A percentile compares a stretch with the other conserved stretches of the same genome.
These are phyloP conservation scores for Candida loeiensis DNA, from an alignment of 805 yeast genomes.

Conservation along the genomic window DNA sequence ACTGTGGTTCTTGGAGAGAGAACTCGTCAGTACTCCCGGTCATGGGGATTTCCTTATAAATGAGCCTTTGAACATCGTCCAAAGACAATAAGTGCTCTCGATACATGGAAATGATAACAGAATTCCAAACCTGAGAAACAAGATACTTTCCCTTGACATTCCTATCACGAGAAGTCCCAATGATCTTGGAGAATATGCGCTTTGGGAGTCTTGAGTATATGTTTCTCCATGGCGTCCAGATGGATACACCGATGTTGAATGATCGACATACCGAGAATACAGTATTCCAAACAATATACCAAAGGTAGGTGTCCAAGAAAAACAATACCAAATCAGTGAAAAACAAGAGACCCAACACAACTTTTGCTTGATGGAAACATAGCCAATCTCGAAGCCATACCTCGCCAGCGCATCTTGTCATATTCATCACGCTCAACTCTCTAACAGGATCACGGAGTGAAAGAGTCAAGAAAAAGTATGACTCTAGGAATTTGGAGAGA, in stretches of 20 bases:
- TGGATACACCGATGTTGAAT: constrained; percentile 70
- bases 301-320: constrained; percentile 76
- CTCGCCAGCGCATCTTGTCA: constrained; percentile 62
- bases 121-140: constrained; percentile 62
- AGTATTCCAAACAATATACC: constrained; percentile 84
- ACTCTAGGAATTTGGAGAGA: constrained; percentile 65
- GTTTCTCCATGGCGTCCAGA: constrained; percentile 89
- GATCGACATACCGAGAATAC: constrained; percentile 69
- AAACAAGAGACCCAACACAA: constrained; percentile 52
- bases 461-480: constrained; percentile 72
- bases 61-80: constrained; percentile 65
- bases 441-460: constrained; percentile 72
- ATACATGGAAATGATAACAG: constrained; percentile 78
- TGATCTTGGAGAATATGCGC: constrained; percentile 66
- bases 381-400: constrained; percentile 46
- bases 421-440: constrained; percentile 55
- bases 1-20: constrained; percentile 64
- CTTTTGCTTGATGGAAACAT: constrained; percentile 55
- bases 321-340: constrained; percentile 65
- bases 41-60: constrained; percentile 49
- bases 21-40: constrained; percentile 36
- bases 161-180: constrained; percentile 41
- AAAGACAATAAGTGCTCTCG: constrained; percentile 72
- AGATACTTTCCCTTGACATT: constrained; percentile 43
- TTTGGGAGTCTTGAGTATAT: constrained; percentile 73